Conservation (phyloP, 306 rosid genomes). For the Mimosa bimucronata region DNA sequence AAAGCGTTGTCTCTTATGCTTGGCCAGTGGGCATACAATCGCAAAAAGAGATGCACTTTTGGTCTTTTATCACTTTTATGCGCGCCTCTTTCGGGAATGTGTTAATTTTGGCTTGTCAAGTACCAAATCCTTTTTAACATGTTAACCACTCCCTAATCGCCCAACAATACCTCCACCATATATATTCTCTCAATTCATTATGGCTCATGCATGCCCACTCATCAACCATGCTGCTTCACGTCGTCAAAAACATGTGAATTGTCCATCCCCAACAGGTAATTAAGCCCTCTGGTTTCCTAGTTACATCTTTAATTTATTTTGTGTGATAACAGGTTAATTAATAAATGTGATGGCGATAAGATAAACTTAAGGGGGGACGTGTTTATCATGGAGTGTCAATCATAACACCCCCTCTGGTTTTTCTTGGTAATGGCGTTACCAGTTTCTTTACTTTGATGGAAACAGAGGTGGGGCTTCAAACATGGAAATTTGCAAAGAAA, state of each 20-base stretch:
- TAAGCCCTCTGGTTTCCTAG: background rate
- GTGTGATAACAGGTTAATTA: background rate
- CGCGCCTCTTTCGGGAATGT: slow-evolving; percentile 38
- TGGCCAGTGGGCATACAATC: slow-evolving; percentile 38
- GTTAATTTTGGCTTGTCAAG: slow-evolving; percentile 38
- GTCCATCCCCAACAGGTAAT: background rate
- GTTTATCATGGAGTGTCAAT: background rate
- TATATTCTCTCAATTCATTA: background rate
- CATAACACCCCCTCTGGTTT: slow-evolving; percentile 4
- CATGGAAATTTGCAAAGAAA: slow-evolving; percentile 43
- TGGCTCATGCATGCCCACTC: background rate
- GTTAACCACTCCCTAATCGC: slow-evolving; percentile 47
- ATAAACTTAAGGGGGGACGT: too few relatives aligned
- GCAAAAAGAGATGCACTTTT: slow-evolving; percentile 53
- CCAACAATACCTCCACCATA: slow-evolving; percentile 31
- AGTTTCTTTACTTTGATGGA: slow-evolving; percentile 22
- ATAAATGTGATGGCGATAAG: background rate
- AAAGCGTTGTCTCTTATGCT: slow-evolving; percentile 39
- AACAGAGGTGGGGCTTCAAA: slow-evolving; percentile 42
- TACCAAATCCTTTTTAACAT: slow-evolving; percentile 42
- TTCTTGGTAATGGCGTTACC: slow-evolving; percentile 42
- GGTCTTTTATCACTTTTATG: slow-evolving; percentile 44
- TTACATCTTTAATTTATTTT: background rate
- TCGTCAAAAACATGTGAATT: background rate
- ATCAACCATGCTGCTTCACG: background rate